A percentile compares a stretch with the other conserved stretches of the same genome.
Conservation (phyloP, 2,329 filamentous ascomycete genomes). For the Dothideomycetes sp. region DNA sequence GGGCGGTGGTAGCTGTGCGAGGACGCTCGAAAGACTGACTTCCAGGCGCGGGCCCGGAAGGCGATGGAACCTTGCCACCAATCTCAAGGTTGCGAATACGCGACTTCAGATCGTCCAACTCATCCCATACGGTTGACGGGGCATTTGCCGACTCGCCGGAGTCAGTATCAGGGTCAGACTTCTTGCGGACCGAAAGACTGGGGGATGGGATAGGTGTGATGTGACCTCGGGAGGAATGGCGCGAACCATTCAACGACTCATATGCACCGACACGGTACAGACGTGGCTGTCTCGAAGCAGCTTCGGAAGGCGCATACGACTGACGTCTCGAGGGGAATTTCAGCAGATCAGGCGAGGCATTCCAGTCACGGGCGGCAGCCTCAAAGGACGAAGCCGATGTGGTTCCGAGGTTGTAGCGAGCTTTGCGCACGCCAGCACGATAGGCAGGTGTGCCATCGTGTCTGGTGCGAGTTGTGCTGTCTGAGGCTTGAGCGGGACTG, state of each 20-base stretch:
- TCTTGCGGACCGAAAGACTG: conserved; percentile 32
- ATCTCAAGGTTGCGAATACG: conserved; percentile 83
- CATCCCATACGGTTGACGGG: conserved; percentile 93
- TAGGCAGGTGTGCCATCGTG: too few relatives aligned
- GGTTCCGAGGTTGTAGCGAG: conserved; percentile 8
- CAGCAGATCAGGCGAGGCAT: conserved; percentile 5
- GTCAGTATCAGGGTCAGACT: conserved; percentile 50
- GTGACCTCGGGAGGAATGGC: conserved; percentile 6
- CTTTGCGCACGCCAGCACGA: conserved; percentile 9
- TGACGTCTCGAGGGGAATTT: conserved; percentile 4
- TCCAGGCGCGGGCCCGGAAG: conserved; percentile 68
- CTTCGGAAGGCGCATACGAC: neutral
- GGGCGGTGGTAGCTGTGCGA: conserved; percentile 79
- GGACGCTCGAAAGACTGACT: conserved; percentile 71
- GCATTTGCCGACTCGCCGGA: conserved; percentile 82
- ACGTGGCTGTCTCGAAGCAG: conserved; percentile 6
- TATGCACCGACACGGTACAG: conserved; percentile 10
- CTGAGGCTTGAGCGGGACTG: conserved; percentile 1
- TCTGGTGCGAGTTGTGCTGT: conserved; percentile 3
- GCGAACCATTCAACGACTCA: neutral
- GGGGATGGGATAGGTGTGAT: conserved; percentile 8
- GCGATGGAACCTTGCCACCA: conserved; percentile 76
- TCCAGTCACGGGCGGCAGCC: conserved; percentile 10
- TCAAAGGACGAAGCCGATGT: conserved; percentile 9
- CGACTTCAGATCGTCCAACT: conserved; percentile 89